A percentile compares a stretch with the other conserved stretches of the same genome.
phyloP scores from a whole-genome alignment of 495 filamentous ascomycete species.

The Staphylotrichum tortipilum region DNA sequence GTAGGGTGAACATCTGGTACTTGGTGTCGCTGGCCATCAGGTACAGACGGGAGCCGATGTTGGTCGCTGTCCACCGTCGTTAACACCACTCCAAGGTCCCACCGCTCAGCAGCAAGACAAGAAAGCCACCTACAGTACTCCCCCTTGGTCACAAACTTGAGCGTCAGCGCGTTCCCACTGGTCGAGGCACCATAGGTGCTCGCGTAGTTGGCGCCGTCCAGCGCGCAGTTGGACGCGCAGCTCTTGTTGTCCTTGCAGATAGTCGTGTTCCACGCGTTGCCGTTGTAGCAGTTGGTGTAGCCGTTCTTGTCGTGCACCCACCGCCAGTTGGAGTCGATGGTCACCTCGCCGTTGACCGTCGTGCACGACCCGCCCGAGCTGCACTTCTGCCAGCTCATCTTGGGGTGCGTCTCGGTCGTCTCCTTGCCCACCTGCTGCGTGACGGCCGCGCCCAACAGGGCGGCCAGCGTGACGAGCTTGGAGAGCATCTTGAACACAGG shows the following conservation, averaged over 20 bases:
- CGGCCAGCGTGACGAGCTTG: slow-evolving; percentile 29
- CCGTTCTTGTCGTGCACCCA: slow-evolving; percentile 34
- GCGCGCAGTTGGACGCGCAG: slow-evolving; percentile 39
- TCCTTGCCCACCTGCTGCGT: slow-evolving; percentile 51
- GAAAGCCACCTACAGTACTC: slow-evolving; percentile 14
- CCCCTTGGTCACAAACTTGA: slow-evolving; percentile 50
- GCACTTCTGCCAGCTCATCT: slow-evolving; percentile 51
- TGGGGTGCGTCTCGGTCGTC: slow-evolving; percentile 48
- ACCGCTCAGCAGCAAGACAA: not conserved
- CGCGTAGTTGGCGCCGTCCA: slow-evolving; percentile 42
- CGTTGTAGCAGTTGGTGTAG: slow-evolving; percentile 42
- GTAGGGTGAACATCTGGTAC: slow-evolving; percentile 48
- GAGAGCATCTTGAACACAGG: slow-evolving; percentile 17
- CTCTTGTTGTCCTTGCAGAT: slow-evolving; percentile 29
- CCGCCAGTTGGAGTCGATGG: slow-evolving; percentile 47
- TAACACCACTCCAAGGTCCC: not conserved
- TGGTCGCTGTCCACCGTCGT: slow-evolving; percentile 20
- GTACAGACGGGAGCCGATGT: slow-evolving; percentile 47
- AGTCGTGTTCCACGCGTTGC: slow-evolving; percentile 38
- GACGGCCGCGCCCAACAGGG: slow-evolving; percentile 34
- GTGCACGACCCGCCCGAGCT: slow-evolving; percentile 43
- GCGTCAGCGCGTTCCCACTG: slow-evolving; percentile 39
- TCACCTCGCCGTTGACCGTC: slow-evolving; percentile 30
- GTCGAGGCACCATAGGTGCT: slow-evolving; percentile 41
- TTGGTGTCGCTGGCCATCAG: slow-evolving; percentile 43